Evolutionary conservation across 371 early-diverging fungal species (phyloP).

Genomic region (Mucor irregularis): DNA sequence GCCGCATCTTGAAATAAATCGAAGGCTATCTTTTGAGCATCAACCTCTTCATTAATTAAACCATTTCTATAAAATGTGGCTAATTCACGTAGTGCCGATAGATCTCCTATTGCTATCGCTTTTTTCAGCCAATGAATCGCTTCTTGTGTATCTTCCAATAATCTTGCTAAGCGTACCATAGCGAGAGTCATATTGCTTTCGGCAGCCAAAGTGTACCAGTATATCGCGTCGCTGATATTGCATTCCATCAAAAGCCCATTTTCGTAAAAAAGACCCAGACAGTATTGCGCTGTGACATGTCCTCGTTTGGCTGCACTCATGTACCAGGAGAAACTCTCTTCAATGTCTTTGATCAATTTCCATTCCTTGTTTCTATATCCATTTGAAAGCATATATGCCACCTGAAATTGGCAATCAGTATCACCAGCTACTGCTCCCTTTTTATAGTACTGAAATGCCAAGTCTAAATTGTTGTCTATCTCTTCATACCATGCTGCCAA

Average conservation of each 20-base stretch:
- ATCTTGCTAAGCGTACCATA: constrained; percentile 31
- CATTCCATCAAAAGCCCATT: constrained; percentile 35
- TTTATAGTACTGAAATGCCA: constrained; percentile 29
- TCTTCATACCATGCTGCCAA: constrained; percentile 40
- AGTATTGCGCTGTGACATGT: constrained; percentile 38
- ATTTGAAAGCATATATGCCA: constrained; percentile 42
- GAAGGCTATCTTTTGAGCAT: constrained; percentile 28
- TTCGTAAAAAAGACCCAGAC: constrained; percentile 46
- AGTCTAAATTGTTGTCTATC: constrained; percentile 8
- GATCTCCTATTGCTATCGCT: constrained; percentile 18
- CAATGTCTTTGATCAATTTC: constrained; percentile 19
- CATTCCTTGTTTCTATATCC: constrained; percentile 26
- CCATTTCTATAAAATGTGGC: constrained; percentile 24
- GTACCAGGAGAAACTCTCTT: constrained; percentile 53
- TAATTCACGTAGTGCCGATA: constrained; percentile 24
- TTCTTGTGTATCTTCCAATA: constrained; percentile 21
- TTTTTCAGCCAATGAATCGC: constrained; percentile 16
- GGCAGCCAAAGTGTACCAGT: constrained; percentile 41
- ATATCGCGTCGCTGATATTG: constrained; percentile 33
- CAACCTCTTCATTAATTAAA: constrained; percentile 11
- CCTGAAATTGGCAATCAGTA: constrained; percentile 31
- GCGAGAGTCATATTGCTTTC: constrained; percentile 32
- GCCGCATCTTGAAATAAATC: constrained; percentile 51
- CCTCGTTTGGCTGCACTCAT: constrained; percentile 49
- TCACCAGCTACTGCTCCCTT: constrained; percentile 31